These are phyloP conservation scores for Brassica cretica DNA, from an alignment of 345 rosid species.

Conservation along the genomic window DNA sequence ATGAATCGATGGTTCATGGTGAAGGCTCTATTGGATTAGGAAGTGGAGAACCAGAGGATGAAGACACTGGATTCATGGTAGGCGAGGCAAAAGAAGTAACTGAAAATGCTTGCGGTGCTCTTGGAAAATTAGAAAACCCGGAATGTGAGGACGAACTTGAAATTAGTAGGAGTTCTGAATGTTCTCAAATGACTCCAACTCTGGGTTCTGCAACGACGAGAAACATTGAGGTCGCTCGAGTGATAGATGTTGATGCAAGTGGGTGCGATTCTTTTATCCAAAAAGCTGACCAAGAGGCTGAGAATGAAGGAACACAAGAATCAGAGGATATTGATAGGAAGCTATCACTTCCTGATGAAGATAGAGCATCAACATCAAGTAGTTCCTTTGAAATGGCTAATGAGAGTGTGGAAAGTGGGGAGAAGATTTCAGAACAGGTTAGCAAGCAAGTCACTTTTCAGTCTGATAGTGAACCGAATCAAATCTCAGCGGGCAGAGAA, in stretches of 20 bases:
- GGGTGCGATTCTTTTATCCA: slow-evolving; percentile 12
- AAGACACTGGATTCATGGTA: slow-evolving; percentile 12
- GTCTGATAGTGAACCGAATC: slow-evolving; percentile 15
- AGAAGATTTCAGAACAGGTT: slow-evolving; percentile 5
- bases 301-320: slow-evolving; percentile 24
- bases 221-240: slow-evolving; percentile 19
- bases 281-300: slow-evolving; percentile 1
- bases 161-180: slow-evolving; percentile 24
- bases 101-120: slow-evolving; percentile 10
- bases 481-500: slow-evolving; percentile 12
- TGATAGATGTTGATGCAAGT: slow-evolving; percentile 11
- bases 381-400: slow-evolving; percentile 28
- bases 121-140: slow-evolving; percentile 16
- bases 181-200: slow-evolving; percentile 4
- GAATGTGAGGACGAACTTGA: slow-evolving; percentile 30
- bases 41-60: slow-evolving; percentile 17
- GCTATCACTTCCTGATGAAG: slow-evolving; percentile 37
- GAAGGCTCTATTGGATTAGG: slow-evolving; percentile 7
- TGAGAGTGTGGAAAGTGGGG: slow-evolving; percentile 11
- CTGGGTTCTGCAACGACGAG: neutral
- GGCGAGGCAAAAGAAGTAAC: slow-evolving; percentile 3
- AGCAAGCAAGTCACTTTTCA: slow-evolving; percentile 1
- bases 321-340: slow-evolving; percentile 10
- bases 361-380: slow-evolving; percentile 36
- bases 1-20: neutral